Evolutionary conservation across 2,329 filamentous ascomycete genomes (phyloP).

Genomic region (Hypoxylon sp.): DNA sequence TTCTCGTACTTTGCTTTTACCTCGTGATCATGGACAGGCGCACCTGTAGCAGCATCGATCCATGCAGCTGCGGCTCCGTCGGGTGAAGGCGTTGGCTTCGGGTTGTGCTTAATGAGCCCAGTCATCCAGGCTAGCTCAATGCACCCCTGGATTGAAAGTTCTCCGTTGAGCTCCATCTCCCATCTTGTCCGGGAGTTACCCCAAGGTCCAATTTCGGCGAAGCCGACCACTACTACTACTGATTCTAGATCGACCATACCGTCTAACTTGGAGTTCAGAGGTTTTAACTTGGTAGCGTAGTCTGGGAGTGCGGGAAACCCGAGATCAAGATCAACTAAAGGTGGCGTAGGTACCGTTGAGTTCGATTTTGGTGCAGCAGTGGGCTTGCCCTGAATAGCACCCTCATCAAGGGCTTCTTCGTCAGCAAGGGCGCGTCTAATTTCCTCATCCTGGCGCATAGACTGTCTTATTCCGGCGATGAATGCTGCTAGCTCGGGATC

Average conservation of each 20-base stretch:
- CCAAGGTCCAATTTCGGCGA: constrained; percentile 67
- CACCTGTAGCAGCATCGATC: constrained; percentile 51
- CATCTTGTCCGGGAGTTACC: constrained; percentile 79
- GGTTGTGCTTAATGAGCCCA: constrained; percentile 78
- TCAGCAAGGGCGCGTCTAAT: constrained; percentile 37
- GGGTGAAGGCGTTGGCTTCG: constrained; percentile 71
- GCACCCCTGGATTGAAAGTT: constrained; percentile 78
- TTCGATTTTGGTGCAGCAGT: constrained; percentile 10
- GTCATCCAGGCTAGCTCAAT: constrained; percentile 83
- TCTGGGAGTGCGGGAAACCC: constrained; percentile 51
- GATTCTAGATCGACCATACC: constrained; percentile 58
- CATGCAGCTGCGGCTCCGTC: constrained; percentile 77
- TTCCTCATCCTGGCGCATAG: constrained; percentile 40
- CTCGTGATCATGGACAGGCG: constrained; percentile 53
- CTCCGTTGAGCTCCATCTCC: constrained; percentile 79
- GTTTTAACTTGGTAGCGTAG: constrained; percentile 43
- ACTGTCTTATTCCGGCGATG: constrained; percentile 65
- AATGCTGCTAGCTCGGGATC: constrained; percentile 50
- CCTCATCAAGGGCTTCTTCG: constrained; percentile 39
- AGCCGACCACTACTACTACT: constrained; percentile 59
- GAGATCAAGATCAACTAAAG: constrained; percentile 57
- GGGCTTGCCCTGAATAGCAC: constrained; percentile 27
- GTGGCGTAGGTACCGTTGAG: constrained; percentile 54
- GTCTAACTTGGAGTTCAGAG: constrained; percentile 47
- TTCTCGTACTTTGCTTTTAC: constrained; percentile 52